Evolutionary conservation across 1,284 basidiomycete species (phyloP), one percentile per base, ranked within the genome.

Genomic region (Termitomyces sp.): DNA sequence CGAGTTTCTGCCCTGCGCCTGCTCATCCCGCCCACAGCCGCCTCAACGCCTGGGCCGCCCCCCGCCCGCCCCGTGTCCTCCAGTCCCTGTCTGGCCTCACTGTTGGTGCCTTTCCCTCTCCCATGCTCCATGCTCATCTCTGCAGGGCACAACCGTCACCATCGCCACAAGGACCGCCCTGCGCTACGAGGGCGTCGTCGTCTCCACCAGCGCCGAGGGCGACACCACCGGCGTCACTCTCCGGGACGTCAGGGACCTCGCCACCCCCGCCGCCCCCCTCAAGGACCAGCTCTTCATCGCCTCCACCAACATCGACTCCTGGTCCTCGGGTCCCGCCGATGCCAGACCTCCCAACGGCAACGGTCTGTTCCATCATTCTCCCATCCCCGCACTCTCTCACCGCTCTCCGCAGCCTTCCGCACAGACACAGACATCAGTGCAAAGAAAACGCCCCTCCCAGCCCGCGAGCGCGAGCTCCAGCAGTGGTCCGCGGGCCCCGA

Each of bases 381-480:
- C 1, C 15, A 6, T 34, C 5, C 1, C 5, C n/a, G 1, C 26
- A 2, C 39, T 3, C 30, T 24, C 28, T 13, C 8, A 48, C 9
- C 31, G 30, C 36, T 38, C 54, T 46, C 41, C 41, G 13, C 68
- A 90, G 92, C 82, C 36, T 95, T 97, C 79, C 83, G 89, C 62
- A 97, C 92, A 28, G 94, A 97, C 68, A 78, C 83, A 17, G 94
- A 96, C 63, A 96, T 97, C 64, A 85, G 83, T 61, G 80, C 80
- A 61, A 80, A 77, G 61, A 76, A 76, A 51, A 69, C 70, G 17
- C 63, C 61, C n/a, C 68, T 75, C 2, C n/a, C 21, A 1, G 24
- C n/a, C 13, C 82, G 83, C 47, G 89, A 92, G 64, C 88, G 92
- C 53, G 92, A 93, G 64, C 76, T 96, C 43, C 86, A 93, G 67